Evolutionary conservation across 495 filamentous ascomycete genomes (phyloP).

Genomic region (Penicillium odoratum): DNA sequence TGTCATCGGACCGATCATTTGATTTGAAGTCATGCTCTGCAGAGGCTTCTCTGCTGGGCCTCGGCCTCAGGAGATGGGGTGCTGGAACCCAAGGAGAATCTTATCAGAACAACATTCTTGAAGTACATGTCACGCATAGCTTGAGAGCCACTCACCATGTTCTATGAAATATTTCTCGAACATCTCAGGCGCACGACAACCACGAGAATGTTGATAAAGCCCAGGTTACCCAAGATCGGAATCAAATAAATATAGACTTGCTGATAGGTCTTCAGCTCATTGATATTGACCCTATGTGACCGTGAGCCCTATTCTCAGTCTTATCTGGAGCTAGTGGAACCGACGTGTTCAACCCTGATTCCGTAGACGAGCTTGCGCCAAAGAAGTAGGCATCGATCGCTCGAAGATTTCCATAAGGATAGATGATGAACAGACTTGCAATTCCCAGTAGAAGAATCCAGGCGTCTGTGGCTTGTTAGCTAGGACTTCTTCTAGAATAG

Average conservation of each 20-base stretch:
- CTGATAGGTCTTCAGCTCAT: not conserved
- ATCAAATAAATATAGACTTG: not conserved
- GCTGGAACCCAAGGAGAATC: too few relatives aligned
- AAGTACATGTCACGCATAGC: too few relatives aligned
- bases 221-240: not conserved
- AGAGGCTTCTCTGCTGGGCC: too few relatives aligned
- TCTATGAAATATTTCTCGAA: not conserved
- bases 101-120: too few relatives aligned
- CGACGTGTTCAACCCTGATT: slow-evolving; percentile 45
- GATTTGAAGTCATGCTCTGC: too few relatives aligned
- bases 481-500: not conserved
- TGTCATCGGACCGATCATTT: too few relatives aligned
- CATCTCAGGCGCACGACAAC: not conserved
- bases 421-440: slow-evolving; percentile 36
- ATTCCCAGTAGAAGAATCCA: slow-evolving; percentile 7
- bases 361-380: slow-evolving; percentile 42
- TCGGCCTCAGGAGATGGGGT: too few relatives aligned
- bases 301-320: not conserved
- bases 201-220: not conserved
- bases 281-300: not conserved
- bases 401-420: slow-evolving; percentile 41
- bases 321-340: slow-evolving; percentile 6
- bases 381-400: slow-evolving; percentile 48
- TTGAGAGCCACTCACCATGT: not conserved
- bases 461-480: not conserved